These are phyloP conservation scores for Cercis canadensis DNA, from an alignment of 306 rosid genomes.

Conservation along the genomic window DNA sequence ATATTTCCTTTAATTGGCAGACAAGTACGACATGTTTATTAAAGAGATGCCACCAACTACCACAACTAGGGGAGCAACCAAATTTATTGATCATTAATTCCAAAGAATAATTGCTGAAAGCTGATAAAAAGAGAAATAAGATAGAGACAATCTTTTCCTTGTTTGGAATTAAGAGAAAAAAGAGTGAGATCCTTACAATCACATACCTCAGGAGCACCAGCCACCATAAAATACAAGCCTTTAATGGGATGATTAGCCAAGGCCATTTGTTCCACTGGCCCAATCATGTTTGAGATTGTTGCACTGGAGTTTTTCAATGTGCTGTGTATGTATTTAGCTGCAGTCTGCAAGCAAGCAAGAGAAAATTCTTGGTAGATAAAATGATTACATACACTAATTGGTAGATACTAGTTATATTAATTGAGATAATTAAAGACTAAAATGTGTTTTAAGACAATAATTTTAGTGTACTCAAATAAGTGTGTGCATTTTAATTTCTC, in stretches of 20 bases:
- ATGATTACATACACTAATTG: no score
- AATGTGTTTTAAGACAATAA: no score
- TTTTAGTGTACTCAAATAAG: no score
- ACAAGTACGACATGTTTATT: not conserved
- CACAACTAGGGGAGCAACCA: not conserved
- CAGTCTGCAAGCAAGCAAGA: slow-evolving; percentile 34
- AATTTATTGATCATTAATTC: not conserved
- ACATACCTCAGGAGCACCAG: slow-evolving; percentile 60
- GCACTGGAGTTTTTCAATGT: slow-evolving; percentile 54
- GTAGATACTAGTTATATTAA: not conserved
- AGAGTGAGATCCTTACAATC: not conserved
- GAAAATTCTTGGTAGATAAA: not conserved
- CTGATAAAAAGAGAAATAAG: no score
- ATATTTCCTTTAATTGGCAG: no score
- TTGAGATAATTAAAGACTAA: no score
- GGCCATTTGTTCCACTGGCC: slow-evolving; percentile 61
- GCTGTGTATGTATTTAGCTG: slow-evolving; percentile 43
- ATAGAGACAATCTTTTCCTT: not conserved
- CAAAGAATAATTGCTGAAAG: not conserved
- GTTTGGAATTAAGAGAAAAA: not conserved
- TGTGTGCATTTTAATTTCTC: no score
- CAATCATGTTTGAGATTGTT: slow-evolving; percentile 52
- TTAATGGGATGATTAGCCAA: slow-evolving; percentile 47
- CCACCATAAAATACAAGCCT: slow-evolving; percentile 51
- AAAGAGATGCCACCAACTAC: slow-evolving; percentile 11